phyloP scores from a whole-genome alignment of 1,284 basidiomycete genomes.

The Xanthoconium separans region DNA sequence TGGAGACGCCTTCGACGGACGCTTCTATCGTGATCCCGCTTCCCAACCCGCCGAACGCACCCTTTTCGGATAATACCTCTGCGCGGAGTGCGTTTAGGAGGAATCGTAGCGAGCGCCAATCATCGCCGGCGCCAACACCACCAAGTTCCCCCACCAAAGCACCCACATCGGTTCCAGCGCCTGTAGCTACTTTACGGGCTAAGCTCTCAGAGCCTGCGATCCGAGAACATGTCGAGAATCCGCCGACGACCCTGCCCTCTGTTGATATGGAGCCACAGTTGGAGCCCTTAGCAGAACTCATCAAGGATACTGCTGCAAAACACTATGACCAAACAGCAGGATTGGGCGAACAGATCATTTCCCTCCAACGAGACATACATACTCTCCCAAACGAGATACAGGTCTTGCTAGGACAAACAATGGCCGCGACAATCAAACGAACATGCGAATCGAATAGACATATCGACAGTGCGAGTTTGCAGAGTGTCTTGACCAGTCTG shows the following conservation, averaged over 20 bases:
- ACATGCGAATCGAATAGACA: not conserved
- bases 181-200: conserved; percentile 12
- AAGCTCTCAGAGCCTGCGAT: conserved; percentile 25
- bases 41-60: conserved; percentile 13
- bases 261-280: conserved; percentile 17
- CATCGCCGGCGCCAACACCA: conserved; percentile 3
- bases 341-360: conserved; percentile 35
- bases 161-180: not conserved
- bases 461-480: conserved; percentile 6
- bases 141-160: conserved; percentile 11
- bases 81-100: conserved; percentile 25
- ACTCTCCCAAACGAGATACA: conserved; percentile 28
- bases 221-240: conserved; percentile 22
- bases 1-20: conserved; percentile 24
- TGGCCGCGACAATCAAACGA: conserved; percentile 5
- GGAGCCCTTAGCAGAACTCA: conserved; percentile 33
- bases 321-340: conserved; percentile 37
- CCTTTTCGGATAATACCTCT: conserved; percentile 14
- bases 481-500: conserved; percentile 22
- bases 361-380: conserved; percentile 39
- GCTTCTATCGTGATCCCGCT: conserved; percentile 29
- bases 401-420: conserved; percentile 14
- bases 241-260: conserved; percentile 10
- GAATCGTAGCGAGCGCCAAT: not conserved
- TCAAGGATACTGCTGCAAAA: conserved; percentile 39